These are phyloP conservation scores for Ilex asprella DNA, from an alignment of 257 asterid genomes.

Conservation along the genomic window DNA sequence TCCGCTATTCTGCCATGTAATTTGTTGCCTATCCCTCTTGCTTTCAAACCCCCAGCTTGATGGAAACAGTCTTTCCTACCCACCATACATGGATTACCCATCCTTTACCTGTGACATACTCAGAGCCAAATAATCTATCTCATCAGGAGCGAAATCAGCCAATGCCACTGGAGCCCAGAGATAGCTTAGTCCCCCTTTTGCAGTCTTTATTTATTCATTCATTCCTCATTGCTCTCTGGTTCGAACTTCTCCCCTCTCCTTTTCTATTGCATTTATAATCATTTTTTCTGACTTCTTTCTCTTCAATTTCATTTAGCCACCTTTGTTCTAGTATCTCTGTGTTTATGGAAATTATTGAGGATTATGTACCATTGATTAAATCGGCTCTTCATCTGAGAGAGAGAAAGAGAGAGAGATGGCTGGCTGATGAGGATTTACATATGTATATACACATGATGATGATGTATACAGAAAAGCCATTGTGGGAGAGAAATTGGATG, in stretches of 20 bases:
- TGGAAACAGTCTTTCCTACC: slow-evolving; percentile 10
- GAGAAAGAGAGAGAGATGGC: slow-evolving; percentile 15
- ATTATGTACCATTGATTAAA: slow-evolving; percentile 27
- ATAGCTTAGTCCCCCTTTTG: slow-evolving; percentile 37
- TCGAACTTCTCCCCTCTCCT: slow-evolving; percentile 17
- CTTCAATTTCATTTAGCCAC: slow-evolving; percentile 15
- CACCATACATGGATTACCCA: slow-evolving; percentile 13
- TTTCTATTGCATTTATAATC: slow-evolving; percentile 6
- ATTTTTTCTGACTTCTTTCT: slow-evolving; percentile 13
- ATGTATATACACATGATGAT: slow-evolving; percentile 40
- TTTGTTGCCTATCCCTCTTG: background rate
- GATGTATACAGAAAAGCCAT: slow-evolving; percentile 21
- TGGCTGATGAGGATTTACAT: slow-evolving; percentile 37
- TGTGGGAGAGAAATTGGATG: no score
- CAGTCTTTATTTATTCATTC: slow-evolving; percentile 55
- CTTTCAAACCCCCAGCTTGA: slow-evolving; percentile 20
- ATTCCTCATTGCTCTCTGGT: slow-evolving; percentile 35
- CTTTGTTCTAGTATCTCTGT: slow-evolving; percentile 17
- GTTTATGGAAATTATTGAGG: slow-evolving; percentile 30
- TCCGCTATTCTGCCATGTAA: background rate
- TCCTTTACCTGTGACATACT: slow-evolving; percentile 34
- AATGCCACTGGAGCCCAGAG: slow-evolving; percentile 34
- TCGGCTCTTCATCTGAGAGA: slow-evolving; percentile 22
- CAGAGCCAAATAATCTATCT: slow-evolving; percentile 40
- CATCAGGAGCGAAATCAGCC: slow-evolving; percentile 36